Conservation (phyloP, 2,329 filamentous ascomycete genomes). For the Aspergillus cejpii region DNA sequence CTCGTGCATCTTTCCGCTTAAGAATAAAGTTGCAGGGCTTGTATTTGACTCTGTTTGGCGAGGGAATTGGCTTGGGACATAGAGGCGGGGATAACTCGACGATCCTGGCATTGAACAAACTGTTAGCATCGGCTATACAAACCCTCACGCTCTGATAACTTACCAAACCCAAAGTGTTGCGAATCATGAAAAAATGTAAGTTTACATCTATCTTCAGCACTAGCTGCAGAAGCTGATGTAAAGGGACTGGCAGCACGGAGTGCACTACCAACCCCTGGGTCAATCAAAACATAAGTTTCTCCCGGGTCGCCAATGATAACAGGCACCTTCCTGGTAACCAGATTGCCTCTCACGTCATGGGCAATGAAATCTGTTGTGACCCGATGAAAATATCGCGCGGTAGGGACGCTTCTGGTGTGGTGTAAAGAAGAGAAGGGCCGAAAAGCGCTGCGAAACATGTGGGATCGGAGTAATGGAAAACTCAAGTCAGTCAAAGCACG, state of each 20-base stretch:
- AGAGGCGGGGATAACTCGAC: constrained; percentile 21
- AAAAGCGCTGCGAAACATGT: constrained; percentile 14
- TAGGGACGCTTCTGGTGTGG: constrained; percentile 4
- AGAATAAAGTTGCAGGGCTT: constrained; percentile 21
- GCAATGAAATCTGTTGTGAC: constrained; percentile 18
- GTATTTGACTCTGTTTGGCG: constrained; percentile 18
- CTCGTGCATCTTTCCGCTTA: constrained; percentile 23
- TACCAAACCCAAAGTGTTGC: constrained; percentile 23
- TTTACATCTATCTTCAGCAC: constrained; percentile 19
- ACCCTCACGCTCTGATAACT: constrained; percentile 1
- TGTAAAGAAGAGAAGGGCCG: constrained; percentile 8
- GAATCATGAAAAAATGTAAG: constrained; percentile 24
- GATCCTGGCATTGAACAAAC: constrained; percentile 12
- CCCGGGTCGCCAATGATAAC: constrained; percentile 19
- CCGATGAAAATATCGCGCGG: constrained; percentile 18
- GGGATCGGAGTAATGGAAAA: constrained; percentile 1
- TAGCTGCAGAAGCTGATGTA: constrained; percentile 9
- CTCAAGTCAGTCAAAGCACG: constrained; percentile 1
- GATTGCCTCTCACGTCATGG: constrained; percentile 16
- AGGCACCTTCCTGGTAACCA: constrained; percentile 16
- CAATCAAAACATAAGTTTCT: constrained; percentile 21
- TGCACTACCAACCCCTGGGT: constrained; percentile 16
- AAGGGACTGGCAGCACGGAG: constrained; percentile 16
- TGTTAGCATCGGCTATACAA: constrained; percentile 8
- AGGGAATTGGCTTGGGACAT: constrained; percentile 16